Conservation (phyloP, 495 filamentous ascomycete species). For the Paragyromitra xinjiangensis region DNA sequence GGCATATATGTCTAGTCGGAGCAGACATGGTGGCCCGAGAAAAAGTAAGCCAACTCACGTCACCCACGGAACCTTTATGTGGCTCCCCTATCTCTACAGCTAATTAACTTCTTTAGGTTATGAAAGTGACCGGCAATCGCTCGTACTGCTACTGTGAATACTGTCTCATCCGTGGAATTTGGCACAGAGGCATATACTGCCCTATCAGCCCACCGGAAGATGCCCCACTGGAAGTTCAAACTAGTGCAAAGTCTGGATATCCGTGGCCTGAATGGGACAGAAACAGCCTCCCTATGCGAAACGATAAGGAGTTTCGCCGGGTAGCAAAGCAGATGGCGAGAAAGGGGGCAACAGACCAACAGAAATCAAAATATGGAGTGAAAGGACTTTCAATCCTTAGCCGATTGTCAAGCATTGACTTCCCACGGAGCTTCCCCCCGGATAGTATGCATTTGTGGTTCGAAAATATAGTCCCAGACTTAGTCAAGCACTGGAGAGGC, state of each 20-base stretch:
- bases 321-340: background rate
- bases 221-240: background rate
- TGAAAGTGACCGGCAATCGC: constrained; percentile 14
- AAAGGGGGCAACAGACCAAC: background rate
- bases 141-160: constrained; percentile 29
- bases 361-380: constrained; percentile 21
- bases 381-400: constrained; percentile 23
- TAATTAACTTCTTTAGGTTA: background rate
- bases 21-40: constrained; percentile 20
- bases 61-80: background rate
- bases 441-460: constrained; percentile 35
- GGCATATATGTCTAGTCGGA: background rate
- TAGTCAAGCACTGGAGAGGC: constrained; percentile 28
- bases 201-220: background rate
- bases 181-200: constrained; percentile 3
- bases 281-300: background rate
- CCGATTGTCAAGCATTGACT: constrained; percentile 2
- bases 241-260: background rate
- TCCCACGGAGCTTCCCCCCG: constrained; percentile 36
- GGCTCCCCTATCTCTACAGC: background rate
- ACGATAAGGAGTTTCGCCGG: background rate
- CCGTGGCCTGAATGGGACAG: background rate
- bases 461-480: constrained; percentile 30
- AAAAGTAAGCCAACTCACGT: background rate
- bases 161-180: background rate